Percentiles rank a stretch among this genome's conserved stretches.
These are phyloP conservation scores for Botryotinia convoluta DNA, from an alignment of 2,329 filamentous ascomycete species.

Conservation along the genomic window DNA sequence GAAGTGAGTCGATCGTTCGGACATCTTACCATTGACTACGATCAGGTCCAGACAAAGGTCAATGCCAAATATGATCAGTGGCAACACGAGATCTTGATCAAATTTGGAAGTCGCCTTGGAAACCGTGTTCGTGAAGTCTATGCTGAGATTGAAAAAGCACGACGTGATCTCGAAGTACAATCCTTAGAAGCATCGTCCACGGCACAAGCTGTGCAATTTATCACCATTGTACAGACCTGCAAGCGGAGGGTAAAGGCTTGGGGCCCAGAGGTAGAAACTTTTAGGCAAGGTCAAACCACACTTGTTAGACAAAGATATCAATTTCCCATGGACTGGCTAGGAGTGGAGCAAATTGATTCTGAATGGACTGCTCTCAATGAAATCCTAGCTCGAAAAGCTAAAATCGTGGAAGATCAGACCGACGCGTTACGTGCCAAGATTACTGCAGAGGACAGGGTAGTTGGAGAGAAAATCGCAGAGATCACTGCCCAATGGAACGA, in stretches of 20 bases:
- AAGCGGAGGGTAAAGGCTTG: constrained; percentile 90
- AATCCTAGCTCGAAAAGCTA: constrained; percentile 85
- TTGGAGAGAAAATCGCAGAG: constrained; percentile 83
- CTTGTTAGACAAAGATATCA: constrained; percentile 90
- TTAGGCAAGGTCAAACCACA: constrained; percentile 92
- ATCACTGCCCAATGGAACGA: constrained; percentile 88
- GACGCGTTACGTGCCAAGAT: constrained; percentile 96
- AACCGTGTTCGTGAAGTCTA: constrained; percentile 90
- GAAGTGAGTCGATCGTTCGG: constrained; percentile 92
- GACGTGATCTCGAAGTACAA: constrained; percentile 86
- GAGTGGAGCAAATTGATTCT: constrained; percentile 92
- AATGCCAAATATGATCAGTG: constrained; percentile 99
- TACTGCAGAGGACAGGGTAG: constrained; percentile 84
- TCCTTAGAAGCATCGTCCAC: constrained; percentile 93
- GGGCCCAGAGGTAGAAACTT: constrained; percentile 94
- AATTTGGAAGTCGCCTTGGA: constrained; percentile 87
- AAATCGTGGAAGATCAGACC: constrained; percentile 94
- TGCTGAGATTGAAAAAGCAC: constrained; percentile 84
- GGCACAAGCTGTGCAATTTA: constrained; percentile 95
- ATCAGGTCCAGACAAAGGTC: constrained; percentile 97
- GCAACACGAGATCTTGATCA: constrained; percentile 94
- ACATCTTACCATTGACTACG: constrained; percentile 93
- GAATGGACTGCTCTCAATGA: constrained; percentile 95
- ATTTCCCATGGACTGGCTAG: constrained; percentile 89
- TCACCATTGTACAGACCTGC: constrained; percentile 95